Evolutionary conservation across 1,284 basidiomycete genomes (phyloP).

Genomic region (Pascua sp.): DNA sequence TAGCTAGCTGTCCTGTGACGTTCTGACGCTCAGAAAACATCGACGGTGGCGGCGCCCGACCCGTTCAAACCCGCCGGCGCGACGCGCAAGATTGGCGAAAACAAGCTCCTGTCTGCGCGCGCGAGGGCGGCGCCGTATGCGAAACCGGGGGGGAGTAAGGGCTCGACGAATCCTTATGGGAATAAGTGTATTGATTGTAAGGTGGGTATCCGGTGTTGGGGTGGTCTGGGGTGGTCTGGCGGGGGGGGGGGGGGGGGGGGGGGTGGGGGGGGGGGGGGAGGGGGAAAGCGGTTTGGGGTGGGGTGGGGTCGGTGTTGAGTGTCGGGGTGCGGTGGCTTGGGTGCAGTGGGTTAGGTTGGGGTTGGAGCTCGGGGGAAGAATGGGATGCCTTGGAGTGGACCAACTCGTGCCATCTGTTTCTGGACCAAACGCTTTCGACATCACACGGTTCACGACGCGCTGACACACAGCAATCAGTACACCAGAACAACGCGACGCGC

Average conservation of each 20-base stretch:
- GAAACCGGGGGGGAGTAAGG: conserved; percentile 33
- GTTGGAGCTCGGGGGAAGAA: too few species aligned
- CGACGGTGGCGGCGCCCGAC: conserved; percentile 43
- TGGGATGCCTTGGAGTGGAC: too few species aligned
- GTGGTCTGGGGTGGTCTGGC: too few species aligned
- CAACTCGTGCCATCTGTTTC: too few species aligned
- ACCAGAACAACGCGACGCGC: conserved; percentile 45
- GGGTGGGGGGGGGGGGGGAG: too few species aligned
- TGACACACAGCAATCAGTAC: conserved; percentile 31
- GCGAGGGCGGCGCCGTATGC: conserved; percentile 37
- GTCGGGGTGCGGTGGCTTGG: too few species aligned
- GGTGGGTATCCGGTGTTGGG: conserved; percentile 18
- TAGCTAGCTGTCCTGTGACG: too few species aligned
- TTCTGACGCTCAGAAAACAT: conserved; percentile 40
- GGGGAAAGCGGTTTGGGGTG: too few species aligned
- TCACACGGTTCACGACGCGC: not conserved
- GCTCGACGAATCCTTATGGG: conserved; percentile 40
- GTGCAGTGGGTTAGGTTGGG: too few species aligned
- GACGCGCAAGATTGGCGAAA: conserved; percentile 50
- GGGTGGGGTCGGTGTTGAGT: too few species aligned
- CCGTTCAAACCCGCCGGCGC: conserved; percentile 34
- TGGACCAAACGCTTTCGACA: too few species aligned
- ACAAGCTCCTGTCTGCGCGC: conserved; percentile 47
- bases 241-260: too few species aligned
- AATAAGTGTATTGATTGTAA: conserved; percentile 51